These are phyloP conservation scores for Zanthoxylum bungeanum DNA, from an alignment of 345 rosid species.

Conservation along the genomic window DNA sequence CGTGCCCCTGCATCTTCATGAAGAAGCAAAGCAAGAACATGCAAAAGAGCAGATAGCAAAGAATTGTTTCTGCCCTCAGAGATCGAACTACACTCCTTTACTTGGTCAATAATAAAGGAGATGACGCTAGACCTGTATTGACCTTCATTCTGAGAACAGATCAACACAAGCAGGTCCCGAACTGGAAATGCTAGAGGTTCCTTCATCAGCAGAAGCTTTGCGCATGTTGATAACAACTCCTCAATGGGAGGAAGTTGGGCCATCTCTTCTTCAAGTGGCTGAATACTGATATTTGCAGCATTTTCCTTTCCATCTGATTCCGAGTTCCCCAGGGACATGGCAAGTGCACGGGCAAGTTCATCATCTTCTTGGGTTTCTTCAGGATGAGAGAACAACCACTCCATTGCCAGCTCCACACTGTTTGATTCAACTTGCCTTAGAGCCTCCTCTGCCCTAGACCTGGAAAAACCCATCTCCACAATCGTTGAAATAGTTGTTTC, in stretches of 20 bases:
- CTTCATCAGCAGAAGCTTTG: conserved; percentile 86
- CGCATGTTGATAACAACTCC: conserved; percentile 81
- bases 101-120: conserved; percentile 67
- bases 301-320: conserved; percentile 77
- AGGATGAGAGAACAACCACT: conserved; percentile 92
- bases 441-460: conserved; percentile 96
- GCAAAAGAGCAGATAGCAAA: conserved; percentile 65
- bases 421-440: conserved; percentile 88
- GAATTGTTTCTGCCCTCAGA: conserved; percentile 52
- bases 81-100: conserved; percentile 51
- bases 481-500: conserved; percentile 84
- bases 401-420: conserved; percentile 97
- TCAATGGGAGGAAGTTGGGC: conserved; percentile 86
- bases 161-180: conserved; percentile 77
- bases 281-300: conserved; percentile 39
- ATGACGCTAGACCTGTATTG: conserved; percentile 74
- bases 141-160: conserved; percentile 87
- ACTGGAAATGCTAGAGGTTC: conserved; percentile 88
- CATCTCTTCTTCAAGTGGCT: conserved; percentile 64
- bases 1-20: conserved; percentile 85
- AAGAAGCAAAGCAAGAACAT: conserved; percentile 88
- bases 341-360: conserved; percentile 98
- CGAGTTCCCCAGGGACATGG: conserved; percentile 90
- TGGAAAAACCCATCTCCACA: conserved; percentile 96
- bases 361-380: conserved; percentile 94